Conservation (phyloP, 768 basidiomycete genomes). For the Pisolithus microcarpus region DNA sequence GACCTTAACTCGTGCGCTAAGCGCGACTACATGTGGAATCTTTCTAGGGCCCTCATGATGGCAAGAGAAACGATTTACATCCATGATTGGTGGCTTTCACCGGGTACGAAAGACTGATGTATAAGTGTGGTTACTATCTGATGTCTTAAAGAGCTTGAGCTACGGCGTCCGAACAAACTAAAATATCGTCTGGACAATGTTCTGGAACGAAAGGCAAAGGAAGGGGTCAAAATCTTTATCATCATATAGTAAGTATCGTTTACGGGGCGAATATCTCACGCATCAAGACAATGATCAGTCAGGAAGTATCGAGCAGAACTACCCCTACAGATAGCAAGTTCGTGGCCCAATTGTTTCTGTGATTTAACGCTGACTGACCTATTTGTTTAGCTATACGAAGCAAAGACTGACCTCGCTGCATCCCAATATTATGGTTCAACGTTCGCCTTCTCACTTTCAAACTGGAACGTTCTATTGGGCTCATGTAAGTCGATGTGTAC, state of each 20-base stretch:
- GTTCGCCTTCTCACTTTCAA: conserved; percentile 95
- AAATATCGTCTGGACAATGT: conserved; percentile 83
- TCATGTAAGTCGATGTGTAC: conserved; percentile 51
- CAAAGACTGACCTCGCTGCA: conserved; percentile 72
- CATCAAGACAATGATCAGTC: conserved; percentile 38
- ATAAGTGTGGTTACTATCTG: not conserved
- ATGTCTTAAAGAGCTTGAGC: conserved; percentile 54
- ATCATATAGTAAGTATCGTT: conserved; percentile 72
- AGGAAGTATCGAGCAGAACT: conserved; percentile 91
- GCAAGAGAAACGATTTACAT: conserved; percentile 89
- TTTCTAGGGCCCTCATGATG: conserved; percentile 83
- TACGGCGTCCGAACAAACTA: conserved; percentile 79
- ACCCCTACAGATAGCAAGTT: conserved; percentile 93
- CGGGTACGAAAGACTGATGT: conserved; percentile 41
- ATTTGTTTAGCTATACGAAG: conserved; percentile 66
- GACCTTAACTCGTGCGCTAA: conserved; percentile 22
- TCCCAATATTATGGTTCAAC: conserved; percentile 91
- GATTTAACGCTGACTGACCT: conserved; percentile 8
- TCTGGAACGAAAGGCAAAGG: conserved; percentile 84
- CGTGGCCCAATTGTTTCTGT: conserved; percentile 17
- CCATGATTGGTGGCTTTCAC: conserved; percentile 98
- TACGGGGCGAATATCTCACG: not conserved
- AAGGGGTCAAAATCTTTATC: conserved; percentile 93
- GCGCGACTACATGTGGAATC: conserved; percentile 98
- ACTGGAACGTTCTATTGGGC: conserved; percentile 99